A percentile compares a stretch with the other conserved stretches of the same genome.
These are phyloP conservation scores for Zygosaccharomyces lentus DNA, from an alignment of 805 yeast genomes.

Conservation along the genomic window DNA sequence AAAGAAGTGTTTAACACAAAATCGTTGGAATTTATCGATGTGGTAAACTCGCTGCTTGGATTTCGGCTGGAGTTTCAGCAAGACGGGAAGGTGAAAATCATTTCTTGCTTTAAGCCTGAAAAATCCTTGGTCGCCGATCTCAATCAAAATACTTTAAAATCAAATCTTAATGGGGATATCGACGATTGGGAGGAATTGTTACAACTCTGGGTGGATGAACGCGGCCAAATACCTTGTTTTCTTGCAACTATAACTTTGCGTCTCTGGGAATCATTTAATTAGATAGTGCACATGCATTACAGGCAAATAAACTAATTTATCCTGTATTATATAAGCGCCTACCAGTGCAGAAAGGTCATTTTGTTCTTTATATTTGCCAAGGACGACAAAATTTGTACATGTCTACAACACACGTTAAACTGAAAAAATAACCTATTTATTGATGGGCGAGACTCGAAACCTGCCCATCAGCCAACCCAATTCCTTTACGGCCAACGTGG, in stretches of 20 bases:
- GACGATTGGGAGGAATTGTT: conserved; percentile 49
- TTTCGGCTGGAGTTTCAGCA: conserved; percentile 64
- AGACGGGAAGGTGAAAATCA: conserved; percentile 52
- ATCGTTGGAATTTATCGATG: conserved; percentile 65
- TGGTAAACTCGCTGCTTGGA: conserved; percentile 66
- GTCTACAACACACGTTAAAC: neutral
- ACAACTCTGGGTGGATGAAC: conserved; percentile 61
- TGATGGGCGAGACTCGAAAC: conserved; percentile 11
- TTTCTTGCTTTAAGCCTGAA: conserved; percentile 42
- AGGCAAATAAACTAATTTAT: neutral
- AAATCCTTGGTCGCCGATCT: conserved; percentile 55
- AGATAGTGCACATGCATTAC: neutral
- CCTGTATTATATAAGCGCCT: neutral
- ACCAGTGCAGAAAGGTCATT: neutral
- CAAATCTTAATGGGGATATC: conserved; percentile 33
- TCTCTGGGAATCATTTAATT: conserved; percentile 45
- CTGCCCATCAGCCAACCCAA: conserved; percentile 3
- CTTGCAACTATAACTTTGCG: conserved; percentile 69
- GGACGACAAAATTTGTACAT: conserved; percentile 4
- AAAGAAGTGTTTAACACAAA: conserved; percentile 58
- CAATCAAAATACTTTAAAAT: conserved; percentile 49
- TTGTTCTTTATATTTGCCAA: conserved; percentile 6
- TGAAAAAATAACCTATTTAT: neutral
- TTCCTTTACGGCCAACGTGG: conserved; percentile 12
- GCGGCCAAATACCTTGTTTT: conserved; percentile 71